Conservation (phyloP, 2,329 filamentous ascomycete genomes). For the Bipolaris oryzae region DNA sequence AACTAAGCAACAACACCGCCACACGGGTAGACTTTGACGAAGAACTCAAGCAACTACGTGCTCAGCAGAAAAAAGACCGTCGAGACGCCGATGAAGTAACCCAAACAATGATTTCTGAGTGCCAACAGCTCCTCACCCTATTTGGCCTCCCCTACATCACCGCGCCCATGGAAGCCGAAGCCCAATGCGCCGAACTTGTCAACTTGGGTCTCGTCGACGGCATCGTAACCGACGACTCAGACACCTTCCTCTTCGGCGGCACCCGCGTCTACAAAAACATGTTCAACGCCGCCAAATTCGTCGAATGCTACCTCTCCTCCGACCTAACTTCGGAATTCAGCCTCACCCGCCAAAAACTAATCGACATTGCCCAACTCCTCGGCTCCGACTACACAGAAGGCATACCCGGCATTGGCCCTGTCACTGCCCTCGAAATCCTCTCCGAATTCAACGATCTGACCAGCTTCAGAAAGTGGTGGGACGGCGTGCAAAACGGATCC, state of each 20-base stretch:
- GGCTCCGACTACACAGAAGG: slow-evolving; percentile 96
- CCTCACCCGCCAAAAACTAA: slow-evolving; percentile 83
- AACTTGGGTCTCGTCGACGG: slow-evolving; percentile 87
- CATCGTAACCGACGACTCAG: slow-evolving; percentile 96
- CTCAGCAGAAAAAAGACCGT: slow-evolving; percentile 95
- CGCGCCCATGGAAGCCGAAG: slow-evolving; percentile 98
- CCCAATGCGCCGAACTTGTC: slow-evolving; percentile 93
- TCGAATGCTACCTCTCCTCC: slow-evolving; percentile 86
- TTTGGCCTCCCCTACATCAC: slow-evolving; percentile 97
- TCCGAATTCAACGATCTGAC: slow-evolving; percentile 81
- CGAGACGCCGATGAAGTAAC: slow-evolving; percentile 97
- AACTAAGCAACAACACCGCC: slow-evolving; percentile 77
- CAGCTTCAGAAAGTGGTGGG: slow-evolving; percentile 90
- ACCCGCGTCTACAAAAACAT: slow-evolving; percentile 99
- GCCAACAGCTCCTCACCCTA: slow-evolving; percentile 84
- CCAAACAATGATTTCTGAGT: slow-evolving; percentile 93
- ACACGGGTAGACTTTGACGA: slow-evolving; percentile 78
- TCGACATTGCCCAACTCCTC: slow-evolving; percentile 86
- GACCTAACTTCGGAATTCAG: slow-evolving; percentile 91
- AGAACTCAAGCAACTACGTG: slow-evolving; percentile 83
- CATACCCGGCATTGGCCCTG: slow-evolving; percentile 86
- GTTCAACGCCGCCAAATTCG: slow-evolving; percentile 98
- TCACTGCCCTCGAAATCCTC: slow-evolving; percentile 91
- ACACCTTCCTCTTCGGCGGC: slow-evolving; percentile 95
- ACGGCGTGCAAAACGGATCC: slow-evolving; percentile 70